phyloP scores from a whole-genome alignment of 2,329 filamentous ascomycete species.

The Teratosphaeria pseudoeucalypti region DNA sequence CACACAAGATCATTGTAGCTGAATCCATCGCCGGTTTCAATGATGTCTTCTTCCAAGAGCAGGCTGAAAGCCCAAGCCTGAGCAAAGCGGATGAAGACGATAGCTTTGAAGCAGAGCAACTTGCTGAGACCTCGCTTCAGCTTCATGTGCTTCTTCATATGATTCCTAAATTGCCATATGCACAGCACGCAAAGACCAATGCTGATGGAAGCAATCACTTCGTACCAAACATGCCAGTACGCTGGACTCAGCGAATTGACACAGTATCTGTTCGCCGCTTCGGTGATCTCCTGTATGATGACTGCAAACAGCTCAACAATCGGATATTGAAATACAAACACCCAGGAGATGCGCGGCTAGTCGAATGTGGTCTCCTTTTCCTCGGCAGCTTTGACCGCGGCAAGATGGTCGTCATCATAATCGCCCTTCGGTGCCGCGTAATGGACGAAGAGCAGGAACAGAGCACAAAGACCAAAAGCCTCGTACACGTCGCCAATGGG shows the following conservation, averaged over 20 bases:
- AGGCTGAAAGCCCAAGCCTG: slow-evolving; percentile 19
- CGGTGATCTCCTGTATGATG: slow-evolving; percentile 14
- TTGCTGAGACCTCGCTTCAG: slow-evolving; percentile 14
- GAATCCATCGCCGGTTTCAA: slow-evolving; percentile 11
- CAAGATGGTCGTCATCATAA: slow-evolving; percentile 13
- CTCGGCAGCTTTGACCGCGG: slow-evolving; percentile 11
- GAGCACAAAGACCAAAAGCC: slow-evolving; percentile 18
- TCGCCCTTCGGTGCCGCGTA: slow-evolving; percentile 14
- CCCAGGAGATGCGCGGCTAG: slow-evolving; percentile 15
- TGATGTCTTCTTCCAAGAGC: slow-evolving; percentile 14
- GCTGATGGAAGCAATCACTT: slow-evolving; percentile 10
- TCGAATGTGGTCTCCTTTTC: slow-evolving; percentile 9
- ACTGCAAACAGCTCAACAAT: slow-evolving; percentile 14
- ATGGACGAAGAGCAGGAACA: slow-evolving; percentile 20
- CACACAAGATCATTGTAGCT: slow-evolving; percentile 18
- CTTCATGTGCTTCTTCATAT: slow-evolving; percentile 13
- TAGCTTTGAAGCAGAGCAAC: slow-evolving; percentile 20
- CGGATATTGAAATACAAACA: slow-evolving; percentile 21
- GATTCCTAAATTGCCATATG: slow-evolving; percentile 16
- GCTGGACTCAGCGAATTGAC: slow-evolving; percentile 10
- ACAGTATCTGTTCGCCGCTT: slow-evolving; percentile 17
- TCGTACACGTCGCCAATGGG: slow-evolving; percentile 22
- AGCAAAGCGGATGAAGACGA: slow-evolving; percentile 19
- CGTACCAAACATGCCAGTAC: slow-evolving; percentile 16
- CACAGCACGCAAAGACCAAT: slow-evolving; percentile 15